Base-by-base conservation (phyloP, 2,329 filamentous ascomycete genomes). In the Colletotrichum theobromicola region DNA sequence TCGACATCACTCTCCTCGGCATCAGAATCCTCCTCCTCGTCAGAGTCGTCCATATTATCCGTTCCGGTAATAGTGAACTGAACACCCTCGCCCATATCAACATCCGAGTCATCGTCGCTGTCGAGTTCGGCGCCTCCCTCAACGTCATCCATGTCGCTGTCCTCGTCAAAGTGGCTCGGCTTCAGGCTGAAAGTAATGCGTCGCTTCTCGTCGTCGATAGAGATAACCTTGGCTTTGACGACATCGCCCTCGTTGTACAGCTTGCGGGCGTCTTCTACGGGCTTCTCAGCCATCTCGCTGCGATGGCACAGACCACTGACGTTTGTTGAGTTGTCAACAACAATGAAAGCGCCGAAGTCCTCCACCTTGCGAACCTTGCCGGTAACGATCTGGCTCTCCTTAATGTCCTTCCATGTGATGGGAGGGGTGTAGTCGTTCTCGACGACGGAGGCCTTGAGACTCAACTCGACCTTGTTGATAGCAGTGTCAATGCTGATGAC, bases 291-390 rank as follows among this genome's bases (percentile, higher is more conserved):
- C 90, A 99, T 95, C 82, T 99, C 93, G 77, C 93, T 96, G 76
- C 94, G 92, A 83, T 99, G 97, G 83, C 96, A 98, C 12, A 99
- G 89, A 76, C 97, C 97, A 78, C 96, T 98, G 76, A 99, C 92
- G 78, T 98, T 98, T 70, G 91, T 89, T 6, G 96, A 97, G 75
- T 94, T 92, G 82, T 98, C 95, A 24, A 99, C 88, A 57, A 97
- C 91, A 78, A 99, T 94, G 83, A 99, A 99, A 7, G 96, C 96
- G 77, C 97, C 97, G 82, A 96, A 99, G 35, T 98, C 94, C 80
- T 98, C 95, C 3, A 98, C 95, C 84, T 97, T 98, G 79, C 96
- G 93, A 70, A 99, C 92, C 81, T 95, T 98, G 63, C 96, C 97
- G 15, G 94, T 98, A 37, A 99, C 90, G 35, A 95, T 87, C 83